Conservation (phyloP, 192 early-diverging fungal species). For the Ambispora gerdemannii region DNA sequence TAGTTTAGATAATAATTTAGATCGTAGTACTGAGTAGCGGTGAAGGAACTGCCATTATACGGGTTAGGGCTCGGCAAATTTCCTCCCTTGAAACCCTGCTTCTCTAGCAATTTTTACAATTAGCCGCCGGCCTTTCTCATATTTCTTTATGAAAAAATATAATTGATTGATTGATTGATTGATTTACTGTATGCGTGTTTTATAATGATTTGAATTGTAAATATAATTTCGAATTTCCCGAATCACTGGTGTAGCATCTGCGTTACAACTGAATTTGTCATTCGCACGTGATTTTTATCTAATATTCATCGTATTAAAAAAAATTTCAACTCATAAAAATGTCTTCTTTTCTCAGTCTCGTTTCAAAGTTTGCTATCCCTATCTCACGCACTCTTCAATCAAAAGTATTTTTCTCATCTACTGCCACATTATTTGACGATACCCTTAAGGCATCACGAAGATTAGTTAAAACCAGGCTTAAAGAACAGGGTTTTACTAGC, state of each 20-base stretch:
- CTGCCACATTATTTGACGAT: neutral
- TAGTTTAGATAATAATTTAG: too few species aligned
- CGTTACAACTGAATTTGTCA: neutral
- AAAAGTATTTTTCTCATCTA: constrained; percentile 16
- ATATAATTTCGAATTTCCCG: neutral
- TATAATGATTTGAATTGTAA: neutral
- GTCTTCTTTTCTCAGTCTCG: neutral
- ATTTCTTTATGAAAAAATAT: neutral
- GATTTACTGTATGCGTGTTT: neutral
- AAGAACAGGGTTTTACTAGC: neutral
- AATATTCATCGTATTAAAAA: too few species aligned
- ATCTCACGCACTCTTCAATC: neutral
- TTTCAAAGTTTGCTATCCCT: constrained; percentile 5
- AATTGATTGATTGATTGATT: neutral
- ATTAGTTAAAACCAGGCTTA: neutral
- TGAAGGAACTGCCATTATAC: too few species aligned
- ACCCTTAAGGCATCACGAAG: neutral
- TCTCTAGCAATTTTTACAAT: constrained; percentile 4
- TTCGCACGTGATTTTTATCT: too few species aligned
- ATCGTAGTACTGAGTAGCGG: too few species aligned
- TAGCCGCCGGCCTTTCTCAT: neutral
- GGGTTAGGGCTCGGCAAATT: too few species aligned
- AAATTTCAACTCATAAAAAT: too few species aligned
- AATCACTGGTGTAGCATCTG: neutral
- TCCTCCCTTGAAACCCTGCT: too few species aligned